phyloP scores from a whole-genome alignment of 176 grass and related monocot species.

The Leersia perrieri region DNA sequence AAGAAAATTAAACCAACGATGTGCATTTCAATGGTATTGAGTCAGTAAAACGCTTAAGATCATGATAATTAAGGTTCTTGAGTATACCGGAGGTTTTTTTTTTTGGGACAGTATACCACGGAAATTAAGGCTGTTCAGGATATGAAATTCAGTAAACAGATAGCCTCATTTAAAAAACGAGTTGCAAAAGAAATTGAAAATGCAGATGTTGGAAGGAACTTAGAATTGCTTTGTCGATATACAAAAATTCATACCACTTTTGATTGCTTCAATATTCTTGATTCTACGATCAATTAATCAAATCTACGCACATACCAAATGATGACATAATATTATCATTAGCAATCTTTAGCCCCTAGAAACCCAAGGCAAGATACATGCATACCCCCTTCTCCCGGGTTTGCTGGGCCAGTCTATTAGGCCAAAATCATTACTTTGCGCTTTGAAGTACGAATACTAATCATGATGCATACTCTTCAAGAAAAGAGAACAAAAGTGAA shows the following conservation, averaged over 20 bases:
- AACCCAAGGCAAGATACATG: background rate
- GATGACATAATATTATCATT: background rate
- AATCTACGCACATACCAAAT: background rate
- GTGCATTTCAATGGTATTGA: background rate
- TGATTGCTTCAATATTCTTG: background rate
- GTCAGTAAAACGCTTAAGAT: too few relatives aligned
- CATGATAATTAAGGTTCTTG: background rate
- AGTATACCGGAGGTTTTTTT: too few relatives aligned
- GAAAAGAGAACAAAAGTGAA: background rate
- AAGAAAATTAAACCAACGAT: background rate
- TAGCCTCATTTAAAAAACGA: background rate
- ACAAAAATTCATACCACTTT: background rate
- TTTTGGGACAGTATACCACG: too few relatives aligned
- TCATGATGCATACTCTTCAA: background rate
- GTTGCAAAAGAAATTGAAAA: too few relatives aligned
- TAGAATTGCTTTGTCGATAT: background rate
- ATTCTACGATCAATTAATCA: background rate
- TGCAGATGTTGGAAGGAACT: background rate
- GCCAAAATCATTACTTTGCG: background rate
- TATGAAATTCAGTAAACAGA: background rate
- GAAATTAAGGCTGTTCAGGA: background rate
- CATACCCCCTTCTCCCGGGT: conserved; percentile 9
- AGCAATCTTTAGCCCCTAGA: background rate
- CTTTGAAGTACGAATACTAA: conserved; percentile 2
- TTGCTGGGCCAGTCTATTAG: conserved; percentile 14